phyloP scores from a whole-genome alignment of 495 filamentous ascomycete species.

The Annulohypoxylon stygium region DNA sequence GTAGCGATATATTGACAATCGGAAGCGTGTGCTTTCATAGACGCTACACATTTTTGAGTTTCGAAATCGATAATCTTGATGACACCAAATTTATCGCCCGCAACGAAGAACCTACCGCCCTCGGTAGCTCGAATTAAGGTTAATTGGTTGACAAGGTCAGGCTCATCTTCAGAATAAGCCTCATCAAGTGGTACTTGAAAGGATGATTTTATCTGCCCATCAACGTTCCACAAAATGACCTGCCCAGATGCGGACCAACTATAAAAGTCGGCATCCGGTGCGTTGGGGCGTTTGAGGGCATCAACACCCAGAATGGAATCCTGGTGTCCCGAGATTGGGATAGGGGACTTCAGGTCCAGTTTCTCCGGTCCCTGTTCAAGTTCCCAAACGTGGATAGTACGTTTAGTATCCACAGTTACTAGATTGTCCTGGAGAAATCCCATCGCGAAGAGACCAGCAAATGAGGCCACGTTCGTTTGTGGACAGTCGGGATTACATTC shows the following conservation, averaged over 20 bases:
- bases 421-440: conserved; percentile 75
- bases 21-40: conserved; percentile 85
- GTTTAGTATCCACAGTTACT: conserved; percentile 80
- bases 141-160: conserved; percentile 77
- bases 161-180: conserved; percentile 64
- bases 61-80: conserved; percentile 69
- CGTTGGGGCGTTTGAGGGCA: conserved; percentile 68
- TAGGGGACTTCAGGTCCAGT: conserved; percentile 49
- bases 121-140: conserved; percentile 73
- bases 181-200: conserved; percentile 78
- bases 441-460: conserved; percentile 69
- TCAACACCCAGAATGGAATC: conserved; percentile 83
- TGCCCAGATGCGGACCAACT: conserved; percentile 86
- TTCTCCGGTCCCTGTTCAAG: conserved; percentile 53
- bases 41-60: conserved; percentile 66
- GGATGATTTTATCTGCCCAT: conserved; percentile 75
- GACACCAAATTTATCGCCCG: conserved; percentile 88
- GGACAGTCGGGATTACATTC: conserved; percentile 48
- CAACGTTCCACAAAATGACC: conserved; percentile 83
- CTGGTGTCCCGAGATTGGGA: conserved; percentile 75
- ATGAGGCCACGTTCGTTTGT: conserved; percentile 46
- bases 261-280: conserved; percentile 76
- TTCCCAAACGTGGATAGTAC: conserved; percentile 76
- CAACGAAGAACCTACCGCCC: conserved; percentile 73
- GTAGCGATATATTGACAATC: conserved; percentile 88